Percentiles rank a stretch among this genome's conserved stretches.
Conservation (phyloP, 306 rosid species). For the Malus orientalis region DNA sequence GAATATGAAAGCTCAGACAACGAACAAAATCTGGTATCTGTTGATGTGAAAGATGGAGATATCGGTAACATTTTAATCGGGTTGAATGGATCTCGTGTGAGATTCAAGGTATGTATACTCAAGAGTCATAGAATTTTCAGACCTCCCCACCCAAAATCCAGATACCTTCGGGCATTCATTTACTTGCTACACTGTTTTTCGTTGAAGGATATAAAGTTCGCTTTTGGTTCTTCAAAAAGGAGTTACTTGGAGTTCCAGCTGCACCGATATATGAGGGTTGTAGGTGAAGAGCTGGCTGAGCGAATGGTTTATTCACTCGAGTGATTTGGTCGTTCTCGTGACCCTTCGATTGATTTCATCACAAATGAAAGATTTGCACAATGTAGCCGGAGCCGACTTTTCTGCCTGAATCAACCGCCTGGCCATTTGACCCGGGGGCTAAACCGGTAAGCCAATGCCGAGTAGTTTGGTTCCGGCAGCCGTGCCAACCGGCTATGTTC, state of each 20-base stretch:
- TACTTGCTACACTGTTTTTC: not conserved
- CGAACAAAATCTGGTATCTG: conserved; percentile 27
- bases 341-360: not conserved
- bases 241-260: conserved; percentile 56
- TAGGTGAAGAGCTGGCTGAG: conserved; percentile 60
- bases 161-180: not conserved
- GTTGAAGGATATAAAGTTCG: conserved; percentile 51
- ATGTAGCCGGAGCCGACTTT: not conserved
- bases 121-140: not conserved
- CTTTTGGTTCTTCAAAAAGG: conserved; percentile 25
- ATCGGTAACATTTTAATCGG: conserved; percentile 48
- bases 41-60: conserved; percentile 36
- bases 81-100: conserved; percentile 41
- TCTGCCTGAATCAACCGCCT: not conserved
- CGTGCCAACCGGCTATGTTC: not conserved
- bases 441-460: not conserved
- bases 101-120: conserved; percentile 54
- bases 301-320: conserved; percentile 51
- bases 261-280: conserved; percentile 56
- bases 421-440: not conserved
- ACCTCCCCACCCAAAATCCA: not conserved
- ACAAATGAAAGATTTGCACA: not conserved
- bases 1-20: conserved; percentile 55
- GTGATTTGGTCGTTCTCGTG: conserved; percentile 9
- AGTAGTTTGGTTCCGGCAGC: not conserved